Percentiles rank a stretch among this genome's conserved stretches.
Evolutionary conservation across 768 basidiomycete species (phyloP).

Genomic region (Dacryopinax primogenitus): DNA sequence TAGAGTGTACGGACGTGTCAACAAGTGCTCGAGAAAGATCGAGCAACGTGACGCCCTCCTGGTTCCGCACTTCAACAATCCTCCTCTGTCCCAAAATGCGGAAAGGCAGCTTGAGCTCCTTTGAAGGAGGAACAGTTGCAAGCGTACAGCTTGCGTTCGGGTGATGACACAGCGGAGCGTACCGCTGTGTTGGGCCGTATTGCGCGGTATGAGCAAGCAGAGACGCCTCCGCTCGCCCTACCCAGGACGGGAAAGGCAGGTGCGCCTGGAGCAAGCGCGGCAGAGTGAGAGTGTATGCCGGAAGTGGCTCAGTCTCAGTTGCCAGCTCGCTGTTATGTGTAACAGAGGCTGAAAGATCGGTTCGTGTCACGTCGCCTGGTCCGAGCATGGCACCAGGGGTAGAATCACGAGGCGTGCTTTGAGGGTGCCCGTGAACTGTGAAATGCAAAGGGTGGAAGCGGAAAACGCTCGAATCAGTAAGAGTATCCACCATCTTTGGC

Average conservation of each 20-base stretch:
- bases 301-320: too few relatives aligned
- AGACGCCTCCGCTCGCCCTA: background rate
- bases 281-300: constrained; percentile 1
- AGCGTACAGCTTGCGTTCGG: background rate
- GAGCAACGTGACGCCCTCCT: background rate
- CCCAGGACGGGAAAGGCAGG: background rate
- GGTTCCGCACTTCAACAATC: background rate
- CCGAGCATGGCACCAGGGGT: too few relatives aligned
- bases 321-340: too few relatives aligned
- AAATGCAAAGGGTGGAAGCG: background rate
- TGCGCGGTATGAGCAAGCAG: background rate
- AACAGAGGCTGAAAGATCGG: too few relatives aligned
- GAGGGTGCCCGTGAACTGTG: background rate
- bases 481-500: background rate
- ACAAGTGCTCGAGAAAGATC: background rate
- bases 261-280: background rate
- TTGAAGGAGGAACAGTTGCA: background rate
- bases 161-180: background rate
- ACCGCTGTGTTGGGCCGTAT: background rate
- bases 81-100: background rate
- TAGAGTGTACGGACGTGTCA: background rate
- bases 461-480: background rate
- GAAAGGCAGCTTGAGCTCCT: background rate
- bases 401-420: background rate
- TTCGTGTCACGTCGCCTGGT: too few relatives aligned